A percentile compares a stretch with the other conserved stretches of the same genome.
These are phyloP conservation scores for Coriaria nepalensis DNA, from an alignment of 306 rosid genomes.

Conservation along the genomic window DNA sequence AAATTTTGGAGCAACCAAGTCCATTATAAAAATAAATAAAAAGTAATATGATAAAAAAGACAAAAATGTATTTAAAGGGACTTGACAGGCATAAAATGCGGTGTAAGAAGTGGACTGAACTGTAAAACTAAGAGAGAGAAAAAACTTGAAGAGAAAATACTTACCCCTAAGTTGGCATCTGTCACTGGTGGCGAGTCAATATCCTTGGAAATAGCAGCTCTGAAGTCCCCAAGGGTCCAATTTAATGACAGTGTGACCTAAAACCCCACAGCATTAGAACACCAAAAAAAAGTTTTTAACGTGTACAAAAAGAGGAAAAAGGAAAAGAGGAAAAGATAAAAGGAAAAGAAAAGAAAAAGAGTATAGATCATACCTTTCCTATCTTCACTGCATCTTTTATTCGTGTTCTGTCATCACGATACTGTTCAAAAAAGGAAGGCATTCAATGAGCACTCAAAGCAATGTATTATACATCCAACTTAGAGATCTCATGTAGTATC, in stretches of 20 bases:
- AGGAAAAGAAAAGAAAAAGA: no score
- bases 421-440: conserved; percentile 35
- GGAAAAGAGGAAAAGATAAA: conserved; percentile 1
- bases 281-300: conserved; percentile 8
- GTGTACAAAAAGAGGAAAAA: conserved; percentile 12
- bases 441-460: no score
- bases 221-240: conserved; percentile 61
- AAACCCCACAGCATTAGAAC: conserved; percentile 12
- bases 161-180: conserved; percentile 65
- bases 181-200: conserved; percentile 41
- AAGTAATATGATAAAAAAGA: conserved; percentile 4
- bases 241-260: conserved; percentile 48
- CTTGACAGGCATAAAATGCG: background rate
- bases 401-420: conserved; percentile 56
- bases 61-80: background rate
- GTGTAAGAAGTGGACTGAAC: no score
- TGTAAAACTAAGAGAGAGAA: no score
- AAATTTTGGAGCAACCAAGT: no score
- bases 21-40: conserved; percentile 7
- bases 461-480: no score
- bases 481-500: no score
- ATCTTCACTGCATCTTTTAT: conserved; percentile 69
- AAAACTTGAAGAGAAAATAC: background rate
- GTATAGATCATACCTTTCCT: conserved; percentile 51
- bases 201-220: conserved; percentile 39